A percentile compares a stretch with the other conserved stretches of the same genome.
phyloP scores from a whole-genome alignment of 345 rosid genomes.

The Pistacia integerrima region DNA sequence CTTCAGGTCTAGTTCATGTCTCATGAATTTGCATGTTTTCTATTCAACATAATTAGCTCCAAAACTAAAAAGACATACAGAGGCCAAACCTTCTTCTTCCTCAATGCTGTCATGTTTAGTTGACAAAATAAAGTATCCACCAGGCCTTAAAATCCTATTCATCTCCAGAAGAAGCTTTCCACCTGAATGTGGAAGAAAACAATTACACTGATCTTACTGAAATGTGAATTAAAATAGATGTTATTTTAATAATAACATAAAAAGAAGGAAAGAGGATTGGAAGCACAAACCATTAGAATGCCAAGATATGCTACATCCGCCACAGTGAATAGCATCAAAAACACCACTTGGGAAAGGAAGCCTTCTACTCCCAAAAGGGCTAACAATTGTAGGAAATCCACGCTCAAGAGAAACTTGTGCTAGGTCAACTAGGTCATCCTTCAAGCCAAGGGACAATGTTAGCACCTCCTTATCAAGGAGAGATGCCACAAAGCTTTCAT shows the following conservation, averaged over 20 bases:
- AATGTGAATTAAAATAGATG: not conserved
- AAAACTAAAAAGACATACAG: not conserved
- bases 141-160: conserved; percentile 87
- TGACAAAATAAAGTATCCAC: conserved; percentile 91
- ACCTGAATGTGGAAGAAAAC: conserved; percentile 41
- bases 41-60: conserved; percentile 11
- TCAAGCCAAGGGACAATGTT: conserved; percentile 76
- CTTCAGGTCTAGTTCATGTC: not conserved
- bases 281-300: conserved; percentile 65
- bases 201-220: conserved; percentile 4
- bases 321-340: conserved; percentile 91
- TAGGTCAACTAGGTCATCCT: conserved; percentile 89
- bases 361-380: conserved; percentile 71
- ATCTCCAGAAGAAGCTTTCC: conserved; percentile 89
- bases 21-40: not conserved
- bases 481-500: conserved; percentile 73
- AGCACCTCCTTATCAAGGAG: conserved; percentile 81
- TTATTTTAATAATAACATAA: not conserved
- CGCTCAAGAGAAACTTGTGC: conserved; percentile 90
- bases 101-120: conserved; percentile 69
- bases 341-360: conserved; percentile 92
- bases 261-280: not conserved
- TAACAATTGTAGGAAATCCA: conserved; percentile 79
- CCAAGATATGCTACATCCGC: conserved; percentile 79
- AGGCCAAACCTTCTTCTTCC: conserved; percentile 72